Conservation (phyloP, 495 filamentous ascomycete species). For the Penicillium cosmopolitanum region DNA sequence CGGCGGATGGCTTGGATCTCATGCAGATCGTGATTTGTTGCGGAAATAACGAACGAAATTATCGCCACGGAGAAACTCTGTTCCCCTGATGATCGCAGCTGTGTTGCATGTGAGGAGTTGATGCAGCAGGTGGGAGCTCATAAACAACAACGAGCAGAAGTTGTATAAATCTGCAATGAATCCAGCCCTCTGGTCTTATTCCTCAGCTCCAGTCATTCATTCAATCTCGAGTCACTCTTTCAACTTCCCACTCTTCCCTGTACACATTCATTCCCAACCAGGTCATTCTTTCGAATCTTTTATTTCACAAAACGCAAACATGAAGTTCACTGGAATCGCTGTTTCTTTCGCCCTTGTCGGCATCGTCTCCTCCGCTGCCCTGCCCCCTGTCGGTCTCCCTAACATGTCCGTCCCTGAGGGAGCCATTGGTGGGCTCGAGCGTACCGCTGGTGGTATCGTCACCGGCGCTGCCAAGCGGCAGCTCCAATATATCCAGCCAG, state of each 20-base stretch:
- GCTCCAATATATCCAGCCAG: conserved; percentile 4
- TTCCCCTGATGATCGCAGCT: conserved; percentile 18
- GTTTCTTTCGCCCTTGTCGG: conserved; percentile 27
- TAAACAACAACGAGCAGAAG: conserved; percentile 14
- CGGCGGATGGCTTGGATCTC: conserved; percentile 7
- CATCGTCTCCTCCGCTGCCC: conserved; percentile 19
- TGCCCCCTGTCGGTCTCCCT: conserved; percentile 15
- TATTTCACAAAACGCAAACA: conserved; percentile 24
- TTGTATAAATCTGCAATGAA: conserved; percentile 28
- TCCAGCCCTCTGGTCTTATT: neutral
- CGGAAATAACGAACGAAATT: conserved; percentile 11
- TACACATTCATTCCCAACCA: conserved; percentile 12
- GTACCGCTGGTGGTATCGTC: neutral
- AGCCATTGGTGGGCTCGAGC: conserved; percentile 12
- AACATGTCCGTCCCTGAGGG: conserved; percentile 6
- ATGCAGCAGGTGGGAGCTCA: conserved; percentile 16
- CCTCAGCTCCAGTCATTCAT: conserved; percentile 25
- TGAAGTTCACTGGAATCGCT: conserved; percentile 51
- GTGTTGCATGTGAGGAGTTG: conserved; percentile 25
- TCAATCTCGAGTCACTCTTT: conserved; percentile 24
- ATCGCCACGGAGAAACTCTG: conserved; percentile 13
- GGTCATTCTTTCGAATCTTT: conserved; percentile 34
- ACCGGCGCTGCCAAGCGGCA: neutral
- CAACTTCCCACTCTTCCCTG: conserved; percentile 7
- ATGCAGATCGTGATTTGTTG: conserved; percentile 21